phyloP scores from a whole-genome alignment of 2,329 filamentous ascomycete genomes.

The Cadophora malorum region DNA sequence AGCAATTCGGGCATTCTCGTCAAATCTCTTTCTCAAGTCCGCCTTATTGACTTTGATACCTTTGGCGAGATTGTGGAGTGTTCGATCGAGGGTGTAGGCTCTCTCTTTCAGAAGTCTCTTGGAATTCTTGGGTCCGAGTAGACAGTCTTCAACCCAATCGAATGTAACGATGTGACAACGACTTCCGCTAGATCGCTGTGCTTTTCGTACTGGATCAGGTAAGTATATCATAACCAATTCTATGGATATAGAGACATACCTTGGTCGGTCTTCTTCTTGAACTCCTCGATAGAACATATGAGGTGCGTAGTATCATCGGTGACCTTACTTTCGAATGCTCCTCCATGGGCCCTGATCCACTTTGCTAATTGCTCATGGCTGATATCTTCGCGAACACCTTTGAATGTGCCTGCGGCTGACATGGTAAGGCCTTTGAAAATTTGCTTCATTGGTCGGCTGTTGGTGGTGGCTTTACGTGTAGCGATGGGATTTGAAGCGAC shows the following conservation, averaged over 20 bases:
- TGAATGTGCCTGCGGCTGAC: constrained; percentile 64
- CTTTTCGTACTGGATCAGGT: constrained; percentile 48
- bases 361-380: constrained; percentile 61
- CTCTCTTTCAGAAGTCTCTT: constrained; percentile 37
- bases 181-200: constrained; percentile 43
- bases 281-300: constrained; percentile 68
- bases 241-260: constrained; percentile 33
- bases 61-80: constrained; percentile 39
- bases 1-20: constrained; percentile 45
- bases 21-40: constrained; percentile 43
- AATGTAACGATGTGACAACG: constrained; percentile 52
- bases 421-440: constrained; percentile 62
- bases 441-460: constrained; percentile 28
- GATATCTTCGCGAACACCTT: constrained; percentile 46
- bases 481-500: constrained; percentile 19
- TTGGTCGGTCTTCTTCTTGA: constrained; percentile 48
- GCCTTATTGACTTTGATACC: constrained; percentile 50
- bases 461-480: constrained; percentile 45
- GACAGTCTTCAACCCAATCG: constrained; percentile 54
- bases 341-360: constrained; percentile 71
- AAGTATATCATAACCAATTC: background rate
- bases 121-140: constrained; percentile 38
- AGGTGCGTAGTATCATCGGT: constrained; percentile 72
- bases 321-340: constrained; percentile 59
- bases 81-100: constrained; percentile 37